Evolutionary conservation across 495 filamentous ascomycete genomes (phyloP), one percentile per base, ranked within the genome.

Genomic region (Collariella sp.): DNA sequence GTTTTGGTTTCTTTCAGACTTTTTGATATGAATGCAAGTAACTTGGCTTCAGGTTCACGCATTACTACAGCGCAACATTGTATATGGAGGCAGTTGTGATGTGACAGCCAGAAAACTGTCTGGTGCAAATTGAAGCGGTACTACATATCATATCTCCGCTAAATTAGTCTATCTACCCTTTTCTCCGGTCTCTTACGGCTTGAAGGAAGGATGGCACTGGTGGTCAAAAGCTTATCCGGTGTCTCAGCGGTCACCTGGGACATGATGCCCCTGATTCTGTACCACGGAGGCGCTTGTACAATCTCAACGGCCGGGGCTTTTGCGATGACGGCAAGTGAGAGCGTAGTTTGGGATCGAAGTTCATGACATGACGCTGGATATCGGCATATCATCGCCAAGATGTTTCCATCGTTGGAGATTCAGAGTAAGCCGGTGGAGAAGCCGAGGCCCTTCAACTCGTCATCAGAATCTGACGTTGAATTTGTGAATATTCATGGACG

Each of bases 201-300:
- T 0, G 16, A 10, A 1, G 12, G 11, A 0, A 29, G 11, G 7
- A n/a, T n/a, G n/a, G n/a, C n/a, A n/a, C n/a, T n/a, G n/a, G n/a
- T 3, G 10, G 19, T 10, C 9, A 47, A 16, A 18, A 35, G 29
- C 11, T 22, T 9, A 10, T 20, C n/a, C 10, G 20, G 2, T 15
- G 24, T 33, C 23, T 10, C n/a, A 5, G 12, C 15, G 5, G 26
- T 11, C 6, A 6, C 18, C 31, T 9, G 7, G 15, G 33, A 15
- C 15, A 7, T 20, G 26, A 15, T 34, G 31, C 22, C 41, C 50
- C 50, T 44, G 50, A 44, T 11, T 19, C 18, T 46, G 33, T 53
- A 22, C 33, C 18, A 53, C 50, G 0, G 31, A 45, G 50, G 50
- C 50, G 41, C 18, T 33, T 53, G 41, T 31, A 53, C 2, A 29